Evolutionary conservation across 139 green algal genomes (phyloP), one percentile per base, ranked within the genome.

Genomic region (Tetraselmis chui): DNA sequence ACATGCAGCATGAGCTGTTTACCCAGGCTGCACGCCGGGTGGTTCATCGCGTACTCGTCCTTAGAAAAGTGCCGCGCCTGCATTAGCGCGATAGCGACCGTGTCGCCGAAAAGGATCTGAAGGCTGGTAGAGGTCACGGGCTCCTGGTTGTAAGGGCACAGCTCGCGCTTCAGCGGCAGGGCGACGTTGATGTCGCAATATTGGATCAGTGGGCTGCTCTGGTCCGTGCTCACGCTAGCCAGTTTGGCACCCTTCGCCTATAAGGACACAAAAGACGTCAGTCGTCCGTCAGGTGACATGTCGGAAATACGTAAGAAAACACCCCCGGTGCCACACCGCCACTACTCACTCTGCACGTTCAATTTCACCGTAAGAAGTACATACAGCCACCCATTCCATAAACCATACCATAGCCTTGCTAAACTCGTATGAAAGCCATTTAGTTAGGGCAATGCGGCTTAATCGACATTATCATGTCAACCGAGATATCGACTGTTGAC

Each of bases 71-170:
- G 92, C 85, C 30, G 45, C 26, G 58, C 45, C 28, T 81, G 22
- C 89, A 93, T 93, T 32, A 93, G 84, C 23, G 88, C 89, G 76
- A 92, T 92, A 76, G 89, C 89, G 24, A 91, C 82, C 0, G 89
- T 93, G 85, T 93, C 90, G 27, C 90, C 90, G 32, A 93, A 93
- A 0, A 93, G 76, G 85, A 93, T 91, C 80, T 93, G 90, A 27
- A 92, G 85, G 59, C 85, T 81, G 0, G 90, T 92, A 76, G 83
- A 89, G 2, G 90, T 93, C 58, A 93, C 90, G 23, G 90, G 90
- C 0, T 89, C 90, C 31, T 93, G 81, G 79, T 93, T 86, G 75
- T 90, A 93, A 30, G 90, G 90, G 85, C 90, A 93, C 79, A 93
- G 88, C 90, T 93, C 90, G 24, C 90, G 79, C 76, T 90, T 80